Evolutionary conservation across 225 moss, liverwort and hornwort genomes (phyloP), one percentile per base, ranked within the genome.

Genomic region (Sphagnum tenellum): DNA sequence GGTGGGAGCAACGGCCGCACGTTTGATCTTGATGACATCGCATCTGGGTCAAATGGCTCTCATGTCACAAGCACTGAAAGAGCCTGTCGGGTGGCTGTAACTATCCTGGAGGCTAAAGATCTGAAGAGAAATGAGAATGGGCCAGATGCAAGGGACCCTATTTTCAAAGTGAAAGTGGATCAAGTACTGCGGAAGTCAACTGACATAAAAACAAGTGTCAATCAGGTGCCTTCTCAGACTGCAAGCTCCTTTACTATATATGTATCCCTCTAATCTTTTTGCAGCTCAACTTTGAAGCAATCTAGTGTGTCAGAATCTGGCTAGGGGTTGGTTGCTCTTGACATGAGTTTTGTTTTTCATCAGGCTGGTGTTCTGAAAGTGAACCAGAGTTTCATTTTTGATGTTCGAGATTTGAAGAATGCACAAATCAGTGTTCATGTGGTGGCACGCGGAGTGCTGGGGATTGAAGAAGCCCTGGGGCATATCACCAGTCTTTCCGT

Each of bases 391-490:
- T 94, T 91, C 74, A 86, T 80, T 50, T 94, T 91, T 66, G 87
- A 94, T 80, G 91, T 91, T 49, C 86, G 89, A 71, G 94, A 94
- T 73, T 67, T 82, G 66, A 81, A 88, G 86, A 76, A 57, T 79
- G 89, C 94, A 66, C 72, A 77, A 57, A 69, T 94, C 63, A 74
- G 89, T 55, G 75, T 94, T 67, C 81, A 87, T 66, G 94, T 91
- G 65, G 83, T 84, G 60, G 72, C 79, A 59, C 83, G 88, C 70
- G 91, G 94, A 70, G 77, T 94, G 58, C 80, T 94, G 71, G 94
- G 94, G 60, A 84, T 89, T 55, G 89, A 94, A 73, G 94, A 91
- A 70, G 84, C 91, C 61, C 86, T 94, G 69, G 94, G 94, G 64
- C 81, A 81, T 49, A 79, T 89, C 50, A 68, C 66, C 48, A 73